Conservation (phyloP, 805 yeast genomes). For the Blastobotrys peoriensis region DNA sequence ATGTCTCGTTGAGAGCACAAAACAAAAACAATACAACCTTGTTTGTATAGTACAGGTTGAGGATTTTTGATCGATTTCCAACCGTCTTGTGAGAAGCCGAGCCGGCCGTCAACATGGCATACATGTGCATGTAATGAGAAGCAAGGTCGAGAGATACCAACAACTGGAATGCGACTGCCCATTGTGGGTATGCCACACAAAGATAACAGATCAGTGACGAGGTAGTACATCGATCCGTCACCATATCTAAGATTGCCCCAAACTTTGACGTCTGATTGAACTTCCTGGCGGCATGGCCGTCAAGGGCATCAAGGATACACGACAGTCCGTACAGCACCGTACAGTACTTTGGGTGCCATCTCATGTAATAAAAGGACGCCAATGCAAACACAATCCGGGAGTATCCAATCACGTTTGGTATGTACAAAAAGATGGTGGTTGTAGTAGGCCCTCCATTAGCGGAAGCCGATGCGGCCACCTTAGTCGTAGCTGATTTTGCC, state of each 20-base stretch:
- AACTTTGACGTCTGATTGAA: conserved; percentile 83
- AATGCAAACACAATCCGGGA: conserved; percentile 76
- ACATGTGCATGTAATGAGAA: conserved; percentile 98
- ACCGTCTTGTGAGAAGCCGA: conserved; percentile 79
- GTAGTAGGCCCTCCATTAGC: conserved; percentile 38
- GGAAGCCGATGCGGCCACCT: no score
- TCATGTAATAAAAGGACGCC: conserved; percentile 76
- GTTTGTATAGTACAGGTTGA: conserved; percentile 83
- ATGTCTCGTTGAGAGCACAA: conserved; percentile 89
- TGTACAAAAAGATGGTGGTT: conserved; percentile 60
- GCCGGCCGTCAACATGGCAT: conserved; percentile 80
- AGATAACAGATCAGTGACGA: conserved; percentile 85
- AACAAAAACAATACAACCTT: conserved; percentile 76
- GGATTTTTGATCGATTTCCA: conserved; percentile 61
- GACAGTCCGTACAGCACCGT: conserved; percentile 75
- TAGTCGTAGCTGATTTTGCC: no score
- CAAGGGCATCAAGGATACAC: conserved; percentile 91
- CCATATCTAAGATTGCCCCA: conserved; percentile 98
- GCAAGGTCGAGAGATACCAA: conserved; percentile 76
- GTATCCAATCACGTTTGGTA: conserved; percentile 92
- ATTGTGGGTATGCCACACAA: conserved; percentile 70
- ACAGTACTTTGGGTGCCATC: conserved; percentile 73
- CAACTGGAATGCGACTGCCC: conserved; percentile 68
- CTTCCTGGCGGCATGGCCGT: conserved; percentile 90
- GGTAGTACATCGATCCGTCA: conserved; percentile 96